A percentile compares a stretch with the other conserved stretches of the same genome.
phyloP scores from a whole-genome alignment of 2,329 filamentous ascomycete genomes.

The Neoscytalidium dimidiatum region DNA sequence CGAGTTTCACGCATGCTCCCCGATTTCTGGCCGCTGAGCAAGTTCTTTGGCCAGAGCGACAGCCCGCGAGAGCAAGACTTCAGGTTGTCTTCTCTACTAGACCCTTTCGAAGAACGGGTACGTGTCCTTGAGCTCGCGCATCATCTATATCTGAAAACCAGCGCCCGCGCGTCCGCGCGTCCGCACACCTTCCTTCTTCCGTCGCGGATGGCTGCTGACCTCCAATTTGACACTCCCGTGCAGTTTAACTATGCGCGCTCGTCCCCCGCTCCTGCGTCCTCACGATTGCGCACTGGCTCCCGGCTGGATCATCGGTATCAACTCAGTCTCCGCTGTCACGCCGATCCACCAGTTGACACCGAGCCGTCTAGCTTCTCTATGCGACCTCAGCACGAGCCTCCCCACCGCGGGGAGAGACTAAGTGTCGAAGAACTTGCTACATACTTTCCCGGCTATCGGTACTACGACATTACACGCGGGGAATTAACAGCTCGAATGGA shows the following conservation, averaged over 20 bases:
- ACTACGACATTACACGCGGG: neutral
- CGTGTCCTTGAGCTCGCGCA: neutral
- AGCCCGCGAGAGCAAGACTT: neutral
- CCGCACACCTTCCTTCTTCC: neutral
- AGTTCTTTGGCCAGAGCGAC: neutral
- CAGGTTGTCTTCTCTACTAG: neutral
- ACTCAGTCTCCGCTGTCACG: neutral
- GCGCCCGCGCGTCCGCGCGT: neutral
- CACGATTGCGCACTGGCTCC: neutral
- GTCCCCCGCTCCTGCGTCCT: neutral
- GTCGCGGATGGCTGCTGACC: neutral
- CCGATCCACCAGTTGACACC: neutral
- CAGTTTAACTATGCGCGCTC: conserved; percentile 8
- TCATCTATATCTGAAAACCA: too few relatives aligned
- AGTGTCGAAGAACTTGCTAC: neutral
- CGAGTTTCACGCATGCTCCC: neutral
- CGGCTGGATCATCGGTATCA: neutral
- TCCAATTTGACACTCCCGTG: neutral
- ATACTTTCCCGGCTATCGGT: neutral
- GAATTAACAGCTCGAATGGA: neutral
- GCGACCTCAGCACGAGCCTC: neutral
- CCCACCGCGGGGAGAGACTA: neutral
- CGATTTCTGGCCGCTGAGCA: neutral
- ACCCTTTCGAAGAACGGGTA: neutral
- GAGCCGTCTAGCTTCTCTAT: neutral